Conservation (phyloP, 2,329 filamentous ascomycete genomes). For the Colletotrichum tamarilloi region DNA sequence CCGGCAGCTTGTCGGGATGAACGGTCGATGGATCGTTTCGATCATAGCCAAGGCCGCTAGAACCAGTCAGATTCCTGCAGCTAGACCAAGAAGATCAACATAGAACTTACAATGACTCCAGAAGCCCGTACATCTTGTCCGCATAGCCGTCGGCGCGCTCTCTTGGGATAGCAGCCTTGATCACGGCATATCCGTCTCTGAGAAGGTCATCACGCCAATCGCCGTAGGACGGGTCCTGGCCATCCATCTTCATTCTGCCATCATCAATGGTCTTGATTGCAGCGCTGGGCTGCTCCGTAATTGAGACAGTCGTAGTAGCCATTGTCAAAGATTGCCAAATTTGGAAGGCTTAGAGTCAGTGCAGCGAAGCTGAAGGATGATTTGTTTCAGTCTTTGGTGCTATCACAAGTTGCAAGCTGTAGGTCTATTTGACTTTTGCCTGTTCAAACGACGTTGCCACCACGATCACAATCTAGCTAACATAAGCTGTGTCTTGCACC, state of each 20-base stretch:
- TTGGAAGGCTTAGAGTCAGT: background rate
- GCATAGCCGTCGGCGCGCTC: slow-evolving; percentile 42
- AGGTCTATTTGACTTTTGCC: slow-evolving; percentile 6
- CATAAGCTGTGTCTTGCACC: no score
- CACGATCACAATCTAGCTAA: background rate
- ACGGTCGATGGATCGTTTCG: slow-evolving; percentile 48
- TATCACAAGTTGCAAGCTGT: background rate
- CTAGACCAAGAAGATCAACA: slow-evolving; percentile 10
- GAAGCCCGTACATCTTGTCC: slow-evolving; percentile 40
- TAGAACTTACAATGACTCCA: slow-evolving; percentile 37
- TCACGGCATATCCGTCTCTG: slow-evolving; percentile 33
- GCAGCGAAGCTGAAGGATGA: background rate
- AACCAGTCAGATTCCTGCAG: slow-evolving; percentile 35
- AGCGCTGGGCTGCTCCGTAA: slow-evolving; percentile 3
- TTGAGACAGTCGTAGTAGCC: slow-evolving; percentile 16
- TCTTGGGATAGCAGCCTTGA: slow-evolving; percentile 33
- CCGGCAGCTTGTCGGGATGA: slow-evolving; percentile 49
- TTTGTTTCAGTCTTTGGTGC: background rate
- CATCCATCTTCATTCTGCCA: slow-evolving; percentile 39
- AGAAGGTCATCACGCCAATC: slow-evolving; percentile 50
- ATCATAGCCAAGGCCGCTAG: slow-evolving; percentile 36
- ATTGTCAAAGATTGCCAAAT: slow-evolving; percentile 39
- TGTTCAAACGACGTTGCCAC: background rate
- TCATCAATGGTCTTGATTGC: slow-evolving; percentile 40
- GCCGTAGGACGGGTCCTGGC: slow-evolving; percentile 3